Evolutionary conservation across 1,284 basidiomycete species (phyloP).

Genomic region (Papiliotrema flavescens): DNA sequence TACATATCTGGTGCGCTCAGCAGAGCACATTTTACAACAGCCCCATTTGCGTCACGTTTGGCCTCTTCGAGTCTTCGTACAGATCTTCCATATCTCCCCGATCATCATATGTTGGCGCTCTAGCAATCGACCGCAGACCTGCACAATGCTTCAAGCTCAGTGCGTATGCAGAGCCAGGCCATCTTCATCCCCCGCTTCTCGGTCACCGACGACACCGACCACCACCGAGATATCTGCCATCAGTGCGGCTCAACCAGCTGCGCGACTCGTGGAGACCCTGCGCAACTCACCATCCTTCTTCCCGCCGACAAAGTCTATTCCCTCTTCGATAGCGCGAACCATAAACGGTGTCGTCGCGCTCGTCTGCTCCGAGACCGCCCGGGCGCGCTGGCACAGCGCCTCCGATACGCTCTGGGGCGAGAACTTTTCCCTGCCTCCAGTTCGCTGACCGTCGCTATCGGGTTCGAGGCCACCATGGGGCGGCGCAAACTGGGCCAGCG

Average conservation of each 20-base stretch:
- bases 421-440: conserved; percentile 39
- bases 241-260: neutral
- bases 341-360: conserved; percentile 55
- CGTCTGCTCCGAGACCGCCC: conserved; percentile 53
- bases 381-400: conserved; percentile 53
- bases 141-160: too few relatives aligned
- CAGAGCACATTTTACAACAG: too few relatives aligned
- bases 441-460: neutral
- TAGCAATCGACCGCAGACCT: too few relatives aligned
- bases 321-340: conserved; percentile 56
- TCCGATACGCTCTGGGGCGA: conserved; percentile 55
- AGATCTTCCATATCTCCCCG: too few relatives aligned
- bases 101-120: too few relatives aligned
- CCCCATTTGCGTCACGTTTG: too few relatives aligned
- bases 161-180: conserved; percentile 12
- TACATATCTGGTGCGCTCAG: too few relatives aligned
- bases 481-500: conserved; percentile 66
- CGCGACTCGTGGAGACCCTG: neutral
- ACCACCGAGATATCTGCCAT: conserved; percentile 43
- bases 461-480: conserved; percentile 9
- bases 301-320: conserved; percentile 52
- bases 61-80: too few relatives aligned
- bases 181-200: conserved; percentile 11
- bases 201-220: conserved; percentile 45
- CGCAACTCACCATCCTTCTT: conserved; percentile 41